Conservation (phyloP, 225 moss, liverwort and hornwort species). For the Polytrichum commune region DNA sequence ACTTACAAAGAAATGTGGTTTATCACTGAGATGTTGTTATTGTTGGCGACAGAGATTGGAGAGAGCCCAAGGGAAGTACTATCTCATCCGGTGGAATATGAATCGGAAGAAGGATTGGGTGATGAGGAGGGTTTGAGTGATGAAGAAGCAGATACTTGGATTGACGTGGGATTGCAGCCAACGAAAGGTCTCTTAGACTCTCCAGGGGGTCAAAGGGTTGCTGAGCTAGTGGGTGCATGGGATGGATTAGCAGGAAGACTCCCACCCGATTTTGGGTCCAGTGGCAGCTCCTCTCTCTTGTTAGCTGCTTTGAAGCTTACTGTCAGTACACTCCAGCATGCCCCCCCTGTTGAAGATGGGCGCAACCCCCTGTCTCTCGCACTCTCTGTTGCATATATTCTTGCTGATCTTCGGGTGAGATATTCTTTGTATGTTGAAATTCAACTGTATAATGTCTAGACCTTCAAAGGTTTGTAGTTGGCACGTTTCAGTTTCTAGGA, state of each 20-base stretch:
- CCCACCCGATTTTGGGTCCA: conserved; percentile 57
- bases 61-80: conserved; percentile 18
- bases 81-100: conserved; percentile 23
- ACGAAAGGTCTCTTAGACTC: conserved; percentile 55
- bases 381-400: conserved; percentile 77
- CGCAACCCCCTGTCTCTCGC: conserved; percentile 75
- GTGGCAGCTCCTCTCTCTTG: conserved; percentile 64
- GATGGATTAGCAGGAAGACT: conserved; percentile 77
- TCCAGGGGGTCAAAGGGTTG: conserved; percentile 83
- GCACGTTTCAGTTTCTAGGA: no score
- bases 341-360: conserved; percentile 59
- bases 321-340: conserved; percentile 64
- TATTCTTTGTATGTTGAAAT: neutral
- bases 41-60: conserved; percentile 21
- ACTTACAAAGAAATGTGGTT: no score
- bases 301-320: conserved; percentile 73
- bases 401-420: conserved; percentile 86
- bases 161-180: conserved; percentile 30
- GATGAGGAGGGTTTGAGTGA: conserved; percentile 18
- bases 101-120: conserved; percentile 28
- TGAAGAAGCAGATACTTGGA: conserved; percentile 22
- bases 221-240: conserved; percentile 90
- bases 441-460: no score
- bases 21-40: no score
- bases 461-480: no score